phyloP scores from a whole-genome alignment of 2,329 filamentous ascomycete species.

The Penicillium sp. region DNA sequence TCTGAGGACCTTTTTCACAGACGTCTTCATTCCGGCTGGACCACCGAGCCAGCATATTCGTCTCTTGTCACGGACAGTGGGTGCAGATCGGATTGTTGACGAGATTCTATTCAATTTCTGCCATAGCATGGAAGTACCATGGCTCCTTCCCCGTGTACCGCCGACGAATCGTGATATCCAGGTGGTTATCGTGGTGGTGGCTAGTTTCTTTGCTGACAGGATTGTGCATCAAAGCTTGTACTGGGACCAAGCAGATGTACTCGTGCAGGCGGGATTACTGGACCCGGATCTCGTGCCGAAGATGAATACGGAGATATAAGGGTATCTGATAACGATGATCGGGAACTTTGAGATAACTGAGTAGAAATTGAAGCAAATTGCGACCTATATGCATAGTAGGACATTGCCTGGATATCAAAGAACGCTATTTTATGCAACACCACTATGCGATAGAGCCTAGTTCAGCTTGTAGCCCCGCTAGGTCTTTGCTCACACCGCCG shows the following conservation, averaged over 20 bases:
- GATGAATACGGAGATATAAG: conserved; percentile 27
- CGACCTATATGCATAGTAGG: neutral
- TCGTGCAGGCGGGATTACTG: conserved; percentile 64
- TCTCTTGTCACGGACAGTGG: conserved; percentile 62
- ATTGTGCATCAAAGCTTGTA: conserved; percentile 61
- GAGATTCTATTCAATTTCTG: conserved; percentile 62
- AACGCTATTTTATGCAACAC: neutral
- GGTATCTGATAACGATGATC: neutral
- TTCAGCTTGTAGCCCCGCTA: conserved; percentile 30
- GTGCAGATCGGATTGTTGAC: conserved; percentile 63
- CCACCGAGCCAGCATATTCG: conserved; percentile 56
- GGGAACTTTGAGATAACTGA: neutral
- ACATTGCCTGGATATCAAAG: neutral
- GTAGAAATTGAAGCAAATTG: neutral
- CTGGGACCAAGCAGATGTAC: conserved; percentile 67
- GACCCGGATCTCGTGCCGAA: conserved; percentile 60
- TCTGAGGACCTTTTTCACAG: conserved; percentile 57
- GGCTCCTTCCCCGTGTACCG: conserved; percentile 62
- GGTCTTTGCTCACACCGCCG: conserved; percentile 66
- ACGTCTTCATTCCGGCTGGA: conserved; percentile 59
- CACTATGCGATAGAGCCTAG: conserved; percentile 5
- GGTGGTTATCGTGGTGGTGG: conserved; percentile 59
- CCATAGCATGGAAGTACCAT: conserved; percentile 60
- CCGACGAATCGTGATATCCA: conserved; percentile 62
- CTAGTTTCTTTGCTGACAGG: conserved; percentile 42